phyloP scores from a whole-genome alignment of 2,329 filamentous ascomycete species.

The Pseudogymnoascus sp. region DNA sequence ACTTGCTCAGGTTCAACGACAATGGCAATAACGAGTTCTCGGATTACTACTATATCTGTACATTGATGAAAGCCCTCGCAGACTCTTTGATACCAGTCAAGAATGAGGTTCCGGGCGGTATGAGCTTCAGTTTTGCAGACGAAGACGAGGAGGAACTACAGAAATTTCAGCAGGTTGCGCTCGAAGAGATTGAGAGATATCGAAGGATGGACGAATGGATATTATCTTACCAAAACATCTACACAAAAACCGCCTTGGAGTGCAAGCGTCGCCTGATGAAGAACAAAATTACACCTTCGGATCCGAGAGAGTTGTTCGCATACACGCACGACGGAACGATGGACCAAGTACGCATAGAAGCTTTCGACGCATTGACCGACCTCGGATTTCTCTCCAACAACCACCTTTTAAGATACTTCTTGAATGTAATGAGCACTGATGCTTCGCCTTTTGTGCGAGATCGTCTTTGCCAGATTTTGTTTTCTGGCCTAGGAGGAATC shows the following conservation, averaged over 20 bases:
- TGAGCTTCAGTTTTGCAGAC: constrained; percentile 34
- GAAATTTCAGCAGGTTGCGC: constrained; percentile 32
- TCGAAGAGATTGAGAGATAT: constrained; percentile 60
- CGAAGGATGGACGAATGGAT: constrained; percentile 62
- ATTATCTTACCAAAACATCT: constrained; percentile 58
- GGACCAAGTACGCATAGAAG: constrained; percentile 56
- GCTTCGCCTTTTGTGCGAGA: constrained; percentile 55
- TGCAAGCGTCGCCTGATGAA: constrained; percentile 57
- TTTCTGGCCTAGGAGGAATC: constrained; percentile 51
- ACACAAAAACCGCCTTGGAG: constrained; percentile 53
- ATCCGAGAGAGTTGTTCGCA: constrained; percentile 49
- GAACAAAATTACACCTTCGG: constrained; percentile 47
- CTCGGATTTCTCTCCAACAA: constrained; percentile 51
- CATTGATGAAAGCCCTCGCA: constrained; percentile 58
- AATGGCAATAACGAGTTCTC: constrained; percentile 85
- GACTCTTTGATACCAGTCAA: constrained; percentile 45
- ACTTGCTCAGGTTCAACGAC: constrained; percentile 88
- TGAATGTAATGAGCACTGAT: constrained; percentile 52
- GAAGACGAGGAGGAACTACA: constrained; percentile 36
- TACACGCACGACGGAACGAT: constrained; percentile 57
- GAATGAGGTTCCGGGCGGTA: constrained; percentile 21
- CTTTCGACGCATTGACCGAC: constrained; percentile 55
- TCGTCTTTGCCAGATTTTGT: constrained; percentile 50
- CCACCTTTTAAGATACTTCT: constrained; percentile 46
- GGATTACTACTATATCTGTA: constrained; percentile 81